A percentile compares a stretch with the other conserved stretches of the same genome.
phyloP scores from a whole-genome alignment of 148 eudicot species.

The Amaranthus palmeri region DNA sequence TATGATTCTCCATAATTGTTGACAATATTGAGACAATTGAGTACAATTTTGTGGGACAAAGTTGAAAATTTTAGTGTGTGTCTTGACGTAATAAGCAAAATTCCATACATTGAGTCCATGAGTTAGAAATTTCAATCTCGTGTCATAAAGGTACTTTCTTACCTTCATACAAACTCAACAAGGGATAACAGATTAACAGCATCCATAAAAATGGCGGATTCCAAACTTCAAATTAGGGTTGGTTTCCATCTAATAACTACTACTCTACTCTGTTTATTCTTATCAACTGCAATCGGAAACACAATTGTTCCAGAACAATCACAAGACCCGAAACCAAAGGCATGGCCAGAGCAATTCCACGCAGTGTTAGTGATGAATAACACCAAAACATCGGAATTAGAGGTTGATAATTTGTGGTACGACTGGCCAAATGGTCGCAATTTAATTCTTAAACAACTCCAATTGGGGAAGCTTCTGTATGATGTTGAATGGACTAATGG shows the following conservation, averaged over 20 bases:
- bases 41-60: too few species aligned
- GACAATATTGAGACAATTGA: too few species aligned
- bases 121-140: too few species aligned
- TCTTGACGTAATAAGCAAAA: too few species aligned
- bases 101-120: too few species aligned
- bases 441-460: conserved; percentile 56
- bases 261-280: neutral
- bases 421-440: conserved; percentile 73
- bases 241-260: neutral
- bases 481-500: conserved; percentile 63
- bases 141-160: too few species aligned
- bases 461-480: conserved; percentile 38
- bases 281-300: neutral
- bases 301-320: neutral
- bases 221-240: too few species aligned
- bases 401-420: conserved; percentile 60
- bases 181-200: neutral
- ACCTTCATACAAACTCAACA: neutral
- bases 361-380: conserved; percentile 44
- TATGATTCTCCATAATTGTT: too few species aligned
- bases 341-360: conserved; percentile 77
- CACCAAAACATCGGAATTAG: conserved; percentile 27
- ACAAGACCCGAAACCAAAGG: conserved; percentile 36
- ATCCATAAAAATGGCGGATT: neutral
- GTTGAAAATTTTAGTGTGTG: too few species aligned